Evolutionary conservation across 1,284 basidiomycete species (phyloP).

Genomic region (Cerrena zonata): DNA sequence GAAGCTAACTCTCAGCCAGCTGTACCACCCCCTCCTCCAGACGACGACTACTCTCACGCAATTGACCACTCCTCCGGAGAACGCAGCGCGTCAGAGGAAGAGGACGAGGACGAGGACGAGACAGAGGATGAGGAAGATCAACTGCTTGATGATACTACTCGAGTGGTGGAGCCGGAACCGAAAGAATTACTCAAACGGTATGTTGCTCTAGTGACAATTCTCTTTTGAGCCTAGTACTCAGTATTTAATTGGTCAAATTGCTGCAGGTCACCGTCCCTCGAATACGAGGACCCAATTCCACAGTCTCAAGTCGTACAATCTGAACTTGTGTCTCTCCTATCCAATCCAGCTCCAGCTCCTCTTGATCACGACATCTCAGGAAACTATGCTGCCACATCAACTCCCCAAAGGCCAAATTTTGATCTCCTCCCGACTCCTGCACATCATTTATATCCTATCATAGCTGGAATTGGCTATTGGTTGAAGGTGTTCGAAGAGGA

Average conservation of each 20-base stretch:
- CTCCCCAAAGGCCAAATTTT: not conserved
- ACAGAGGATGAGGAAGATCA: conserved; percentile 7
- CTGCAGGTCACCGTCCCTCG: no score
- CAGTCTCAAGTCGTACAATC: no score
- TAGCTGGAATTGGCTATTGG: no score
- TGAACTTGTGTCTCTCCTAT: no score
- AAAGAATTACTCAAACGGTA: not conserved
- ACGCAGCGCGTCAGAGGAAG: not conserved
- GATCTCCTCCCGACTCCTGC: not conserved
- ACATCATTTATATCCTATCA: no score
- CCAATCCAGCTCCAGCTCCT: no score
- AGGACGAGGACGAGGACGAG: conserved; percentile 6
- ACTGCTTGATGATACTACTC: not conserved
- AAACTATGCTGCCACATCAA: not conserved
- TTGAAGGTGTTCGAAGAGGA: not conserved
- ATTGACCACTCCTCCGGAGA: not conserved
- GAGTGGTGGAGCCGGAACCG: not conserved
- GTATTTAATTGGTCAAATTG: conserved; percentile 1
- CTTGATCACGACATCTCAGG: not conserved
- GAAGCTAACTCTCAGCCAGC: no score
- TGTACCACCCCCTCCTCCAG: no score
- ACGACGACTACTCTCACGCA: not conserved
- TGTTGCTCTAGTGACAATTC: not conserved
- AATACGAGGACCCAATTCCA: no score
- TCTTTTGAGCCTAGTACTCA: not conserved